These are phyloP conservation scores for Rubia balearica DNA, from an alignment of 305 asterid species.

Conservation along the genomic window DNA sequence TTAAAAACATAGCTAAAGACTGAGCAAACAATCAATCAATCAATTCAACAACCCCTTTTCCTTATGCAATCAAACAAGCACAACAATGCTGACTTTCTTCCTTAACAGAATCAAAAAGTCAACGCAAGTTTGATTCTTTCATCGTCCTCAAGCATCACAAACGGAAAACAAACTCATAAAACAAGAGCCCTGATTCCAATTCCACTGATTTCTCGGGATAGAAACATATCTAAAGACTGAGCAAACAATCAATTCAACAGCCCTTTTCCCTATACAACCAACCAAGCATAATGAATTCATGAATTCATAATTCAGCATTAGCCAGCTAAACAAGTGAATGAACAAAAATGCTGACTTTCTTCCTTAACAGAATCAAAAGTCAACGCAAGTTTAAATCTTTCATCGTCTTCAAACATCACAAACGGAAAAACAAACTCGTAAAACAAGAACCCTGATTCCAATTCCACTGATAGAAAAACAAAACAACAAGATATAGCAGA, in stretches of 20 bases:
- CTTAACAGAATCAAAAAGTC: constrained; percentile 1
- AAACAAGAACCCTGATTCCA: constrained; percentile 15
- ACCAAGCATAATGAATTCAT: constrained; percentile 3
- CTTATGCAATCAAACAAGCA: constrained; percentile 1
- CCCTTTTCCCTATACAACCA: neutral
- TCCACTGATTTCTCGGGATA: neutral
- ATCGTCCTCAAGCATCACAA: neutral
- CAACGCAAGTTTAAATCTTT: neutral
- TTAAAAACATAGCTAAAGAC: neutral
- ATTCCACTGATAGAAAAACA: constrained; percentile 7
- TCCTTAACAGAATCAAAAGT: neutral
- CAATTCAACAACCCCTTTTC: neutral
- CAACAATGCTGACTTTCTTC: neutral
- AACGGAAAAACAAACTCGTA: neutral
- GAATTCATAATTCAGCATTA: neutral
- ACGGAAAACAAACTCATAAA: neutral
- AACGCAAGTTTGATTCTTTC: neutral
- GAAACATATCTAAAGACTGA: neutral
- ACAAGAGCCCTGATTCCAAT: neutral
- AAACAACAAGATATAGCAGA: neutral
- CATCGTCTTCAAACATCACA: neutral
- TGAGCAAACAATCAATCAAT: neutral
- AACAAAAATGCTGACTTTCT: constrained; percentile 3
- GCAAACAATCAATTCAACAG: neutral
- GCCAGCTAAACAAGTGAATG: neutral